phyloP scores from a whole-genome alignment of 129 eudicot species.

The Pseudognaphalium luteoalbum region DNA sequence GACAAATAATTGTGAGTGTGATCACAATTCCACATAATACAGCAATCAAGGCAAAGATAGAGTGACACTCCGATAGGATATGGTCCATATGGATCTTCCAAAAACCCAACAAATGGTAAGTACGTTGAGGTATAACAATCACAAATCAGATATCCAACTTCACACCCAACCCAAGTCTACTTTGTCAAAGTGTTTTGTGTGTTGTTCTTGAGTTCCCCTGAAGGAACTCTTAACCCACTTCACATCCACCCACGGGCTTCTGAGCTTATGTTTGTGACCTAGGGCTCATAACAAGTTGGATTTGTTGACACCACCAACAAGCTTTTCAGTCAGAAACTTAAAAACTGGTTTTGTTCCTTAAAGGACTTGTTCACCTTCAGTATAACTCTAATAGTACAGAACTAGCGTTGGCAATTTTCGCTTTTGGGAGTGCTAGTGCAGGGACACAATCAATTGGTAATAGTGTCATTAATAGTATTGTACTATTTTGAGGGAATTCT shows the following conservation, averaged over 20 bases:
- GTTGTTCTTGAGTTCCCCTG: slow-evolving; percentile 41
- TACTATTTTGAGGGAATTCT: slow-evolving; percentile 36
- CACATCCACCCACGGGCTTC: slow-evolving; percentile 43
- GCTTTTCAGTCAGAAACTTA: slow-evolving; percentile 33
- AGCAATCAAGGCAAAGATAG: slow-evolving; percentile 35
- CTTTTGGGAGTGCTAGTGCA: slow-evolving; percentile 44
- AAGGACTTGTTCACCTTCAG: slow-evolving; percentile 45
- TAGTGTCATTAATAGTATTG: slow-evolving; percentile 35
- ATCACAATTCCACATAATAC: not conserved
- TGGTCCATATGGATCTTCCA: slow-evolving; percentile 28
- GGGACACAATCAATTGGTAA: slow-evolving; percentile 38
- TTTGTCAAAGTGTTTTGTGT: slow-evolving; percentile 38
- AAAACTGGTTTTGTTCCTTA: slow-evolving; percentile 37
- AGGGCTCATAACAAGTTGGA: slow-evolving; percentile 36
- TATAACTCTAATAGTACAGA: too few species aligned
- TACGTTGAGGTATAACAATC: slow-evolving; percentile 32
- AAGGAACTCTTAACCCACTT: slow-evolving; percentile 40
- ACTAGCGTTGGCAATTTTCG: too few species aligned
- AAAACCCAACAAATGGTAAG: slow-evolving; percentile 45
- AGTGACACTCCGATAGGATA: not conserved
- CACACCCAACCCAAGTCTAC: too few species aligned
- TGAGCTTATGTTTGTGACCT: slow-evolving; percentile 39
- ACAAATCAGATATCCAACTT: slow-evolving; percentile 56
- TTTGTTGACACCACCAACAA: slow-evolving; percentile 42
- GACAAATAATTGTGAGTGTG: slow-evolving; percentile 24